These are phyloP conservation scores for Monilinia vaccinii-corymbosi DNA, from an alignment of 2,329 filamentous ascomycete species.

Conservation along the genomic window DNA sequence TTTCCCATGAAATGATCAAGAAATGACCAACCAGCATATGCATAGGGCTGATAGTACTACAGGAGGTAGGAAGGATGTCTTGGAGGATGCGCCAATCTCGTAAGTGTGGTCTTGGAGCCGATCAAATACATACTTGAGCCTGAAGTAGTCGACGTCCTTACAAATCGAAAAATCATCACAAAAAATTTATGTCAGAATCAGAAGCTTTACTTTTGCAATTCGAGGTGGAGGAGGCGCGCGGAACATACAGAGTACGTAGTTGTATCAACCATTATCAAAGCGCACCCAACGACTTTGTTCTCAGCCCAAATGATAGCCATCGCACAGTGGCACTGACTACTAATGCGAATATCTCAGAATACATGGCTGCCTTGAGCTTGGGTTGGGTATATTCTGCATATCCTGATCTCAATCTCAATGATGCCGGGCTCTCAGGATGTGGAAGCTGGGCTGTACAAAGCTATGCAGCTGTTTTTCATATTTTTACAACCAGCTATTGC, in stretches of 20 bases:
- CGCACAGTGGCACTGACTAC: slow-evolving; percentile 18
- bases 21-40: slow-evolving; percentile 11
- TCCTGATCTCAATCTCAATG: slow-evolving; percentile 27
- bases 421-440: slow-evolving; percentile 26
- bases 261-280: slow-evolving; percentile 34
- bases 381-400: slow-evolving; percentile 28
- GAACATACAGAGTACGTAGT: slow-evolving; percentile 31
- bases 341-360: slow-evolving; percentile 23
- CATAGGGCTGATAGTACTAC: slow-evolving; percentile 12
- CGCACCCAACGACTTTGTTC: slow-evolving; percentile 30
- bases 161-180: slow-evolving; percentile 22
- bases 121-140: slow-evolving; percentile 37
- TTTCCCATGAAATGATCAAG: neutral
- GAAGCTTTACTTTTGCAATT: slow-evolving; percentile 31
- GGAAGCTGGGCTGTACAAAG: slow-evolving; percentile 26
- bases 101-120: slow-evolving; percentile 36
- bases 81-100: slow-evolving; percentile 31
- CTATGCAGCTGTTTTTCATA: slow-evolving; percentile 19
- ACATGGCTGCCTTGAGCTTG: slow-evolving; percentile 25
- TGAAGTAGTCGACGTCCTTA: slow-evolving; percentile 13
- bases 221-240: slow-evolving; percentile 30
- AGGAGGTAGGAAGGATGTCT: slow-evolving; percentile 31
- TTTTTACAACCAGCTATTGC: slow-evolving; percentile 24
- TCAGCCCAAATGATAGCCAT: slow-evolving; percentile 23
- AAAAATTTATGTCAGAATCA: slow-evolving; percentile 20